phyloP scores from a whole-genome alignment of 352 stramenopile species.

The Phytophthora citricola region DNA sequence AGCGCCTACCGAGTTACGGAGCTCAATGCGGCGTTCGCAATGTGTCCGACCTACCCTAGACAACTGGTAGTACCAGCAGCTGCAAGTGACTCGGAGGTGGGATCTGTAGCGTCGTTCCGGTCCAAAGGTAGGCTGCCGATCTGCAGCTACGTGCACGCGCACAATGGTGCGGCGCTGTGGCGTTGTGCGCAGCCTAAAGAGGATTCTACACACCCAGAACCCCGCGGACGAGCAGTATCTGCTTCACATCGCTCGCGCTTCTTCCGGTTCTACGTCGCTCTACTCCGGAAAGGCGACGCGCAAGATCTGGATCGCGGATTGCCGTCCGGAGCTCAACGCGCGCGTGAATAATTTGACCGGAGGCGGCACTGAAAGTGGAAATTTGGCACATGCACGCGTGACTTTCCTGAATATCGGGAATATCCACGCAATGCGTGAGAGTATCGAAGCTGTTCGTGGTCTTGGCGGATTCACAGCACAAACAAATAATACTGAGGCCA shows the following conservation, averaged over 20 bases:
- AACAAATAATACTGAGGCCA: constrained; percentile 48
- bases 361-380: constrained; percentile 90
- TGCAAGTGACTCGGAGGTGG: constrained; percentile 70
- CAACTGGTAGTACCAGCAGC: constrained; percentile 74
- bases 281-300: constrained; percentile 36
- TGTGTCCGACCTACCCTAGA: constrained; percentile 86
- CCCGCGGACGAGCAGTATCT: constrained; percentile 80
- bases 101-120: constrained; percentile 76
- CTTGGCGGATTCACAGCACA: constrained; percentile 50
- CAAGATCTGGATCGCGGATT: constrained; percentile 91
- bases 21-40: constrained; percentile 68
- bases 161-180: constrained; percentile 79
- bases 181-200: constrained; percentile 87
- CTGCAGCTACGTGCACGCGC: constrained; percentile 79
- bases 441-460: constrained; percentile 68
- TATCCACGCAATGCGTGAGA: constrained; percentile 94
- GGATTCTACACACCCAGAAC: constrained; percentile 83
- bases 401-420: constrained; percentile 93
- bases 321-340: constrained; percentile 89
- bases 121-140: constrained; percentile 86
- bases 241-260: constrained; percentile 52
- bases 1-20: constrained; percentile 63
- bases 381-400: constrained; percentile 72
- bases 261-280: constrained; percentile 16
- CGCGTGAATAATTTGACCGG: constrained; percentile 91